Evolutionary conservation across 1,284 basidiomycete genomes (phyloP).

Genomic region (Boletellus sp.): DNA sequence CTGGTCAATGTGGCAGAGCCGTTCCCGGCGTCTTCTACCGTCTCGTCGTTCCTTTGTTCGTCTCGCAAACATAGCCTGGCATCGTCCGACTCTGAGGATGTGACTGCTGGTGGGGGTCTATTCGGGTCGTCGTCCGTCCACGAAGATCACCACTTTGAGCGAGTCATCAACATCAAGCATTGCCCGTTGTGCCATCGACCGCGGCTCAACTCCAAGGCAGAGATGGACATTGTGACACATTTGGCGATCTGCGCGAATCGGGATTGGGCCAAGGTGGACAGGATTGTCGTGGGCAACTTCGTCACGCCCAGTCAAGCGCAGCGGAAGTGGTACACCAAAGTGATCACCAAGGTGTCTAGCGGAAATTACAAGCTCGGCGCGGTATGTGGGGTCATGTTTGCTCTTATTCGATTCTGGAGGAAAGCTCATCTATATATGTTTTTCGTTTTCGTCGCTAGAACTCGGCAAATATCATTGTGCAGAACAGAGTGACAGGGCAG

Average conservation of each 20-base stretch:
- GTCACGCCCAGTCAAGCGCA: constrained; percentile 95
- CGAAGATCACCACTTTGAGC: constrained; percentile 62
- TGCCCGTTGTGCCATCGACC: constrained; percentile 94
- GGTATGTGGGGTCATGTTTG: constrained; percentile 39
- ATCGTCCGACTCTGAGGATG: constrained; percentile 47
- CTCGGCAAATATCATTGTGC: constrained; percentile 94
- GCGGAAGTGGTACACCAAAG: constrained; percentile 93
- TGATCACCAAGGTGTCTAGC: constrained; percentile 79
- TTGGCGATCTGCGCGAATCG: constrained; percentile 90
- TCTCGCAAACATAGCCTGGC: constrained; percentile 34
- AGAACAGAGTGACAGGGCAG: constrained; percentile 87
- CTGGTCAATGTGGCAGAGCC: constrained; percentile 35
- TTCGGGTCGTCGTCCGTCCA: constrained; percentile 2
- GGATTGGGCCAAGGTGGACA: constrained; percentile 88
- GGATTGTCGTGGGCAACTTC: constrained; percentile 91
- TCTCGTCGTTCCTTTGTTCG: constrained; percentile 11
- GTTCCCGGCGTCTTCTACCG: constrained; percentile 20
- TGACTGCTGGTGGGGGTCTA: constrained; percentile 13
- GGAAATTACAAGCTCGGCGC: constrained; percentile 91
- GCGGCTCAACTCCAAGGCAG: constrained; percentile 79
- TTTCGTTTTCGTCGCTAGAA: constrained; percentile 48
- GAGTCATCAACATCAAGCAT: constrained; percentile 91
- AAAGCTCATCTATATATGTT: not conserved
- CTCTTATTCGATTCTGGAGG: too few species aligned
- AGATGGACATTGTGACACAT: constrained; percentile 92